phyloP scores from a whole-genome alignment of 441 rosid genomes.

The Pelargonium cotyledonis region DNA sequence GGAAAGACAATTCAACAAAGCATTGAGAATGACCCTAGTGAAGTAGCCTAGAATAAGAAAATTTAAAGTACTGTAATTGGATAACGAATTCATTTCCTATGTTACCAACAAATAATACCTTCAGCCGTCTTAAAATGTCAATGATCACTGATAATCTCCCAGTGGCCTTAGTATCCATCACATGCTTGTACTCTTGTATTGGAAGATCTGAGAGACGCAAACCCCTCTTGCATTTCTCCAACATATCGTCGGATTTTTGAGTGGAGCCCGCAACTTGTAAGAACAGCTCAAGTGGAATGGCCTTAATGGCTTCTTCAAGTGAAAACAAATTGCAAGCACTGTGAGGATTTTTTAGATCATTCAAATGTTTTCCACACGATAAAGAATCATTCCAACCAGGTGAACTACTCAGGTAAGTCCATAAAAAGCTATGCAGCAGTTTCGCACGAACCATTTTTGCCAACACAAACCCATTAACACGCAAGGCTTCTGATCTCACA shows the following conservation, averaged over 20 bases:
- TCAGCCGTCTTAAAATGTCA: slow-evolving; percentile 76
- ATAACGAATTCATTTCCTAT: slow-evolving; percentile 3
- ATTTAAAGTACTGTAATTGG: neutral
- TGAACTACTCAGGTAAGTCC: slow-evolving; percentile 56
- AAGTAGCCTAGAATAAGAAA: neutral
- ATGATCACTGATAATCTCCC: slow-evolving; percentile 73
- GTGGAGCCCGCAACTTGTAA: slow-evolving; percentile 77
- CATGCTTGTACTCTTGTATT: slow-evolving; percentile 54
- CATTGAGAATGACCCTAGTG: slow-evolving; percentile 2
- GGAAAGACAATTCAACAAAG: neutral
- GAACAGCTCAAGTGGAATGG: slow-evolving; percentile 80
- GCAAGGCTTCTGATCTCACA: slow-evolving; percentile 67
- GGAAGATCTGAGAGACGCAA: slow-evolving; percentile 72
- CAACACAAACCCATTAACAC: slow-evolving; percentile 86
- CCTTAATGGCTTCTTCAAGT: slow-evolving; percentile 68
- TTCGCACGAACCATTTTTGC: slow-evolving; percentile 95
- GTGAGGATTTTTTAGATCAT: slow-evolving; percentile 28
- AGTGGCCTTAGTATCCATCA: slow-evolving; percentile 79
- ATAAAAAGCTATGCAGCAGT: slow-evolving; percentile 75
- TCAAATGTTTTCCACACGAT: slow-evolving; percentile 28
- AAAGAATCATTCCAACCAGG: slow-evolving; percentile 50
- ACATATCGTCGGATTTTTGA: slow-evolving; percentile 58
- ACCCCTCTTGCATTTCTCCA: slow-evolving; percentile 70
- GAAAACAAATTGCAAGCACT: slow-evolving; percentile 51
- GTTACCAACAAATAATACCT: slow-evolving; percentile 42